Evolutionary conservation across 305 asterid genomes (phyloP).

Genomic region (Fraxinus sp.): DNA sequence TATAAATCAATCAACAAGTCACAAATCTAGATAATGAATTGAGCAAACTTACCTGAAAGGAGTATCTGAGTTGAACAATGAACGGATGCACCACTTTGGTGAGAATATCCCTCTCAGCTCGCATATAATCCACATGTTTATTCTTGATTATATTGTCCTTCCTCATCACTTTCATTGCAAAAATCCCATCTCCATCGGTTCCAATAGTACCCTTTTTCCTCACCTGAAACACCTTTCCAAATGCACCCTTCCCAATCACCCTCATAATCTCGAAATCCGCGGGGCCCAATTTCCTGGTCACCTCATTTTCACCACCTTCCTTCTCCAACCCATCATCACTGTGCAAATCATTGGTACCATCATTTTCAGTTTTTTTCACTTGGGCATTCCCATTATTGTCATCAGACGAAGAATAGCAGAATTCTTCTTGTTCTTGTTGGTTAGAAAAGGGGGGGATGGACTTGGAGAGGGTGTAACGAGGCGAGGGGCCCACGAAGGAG

Average conservation of each 20-base stretch:
- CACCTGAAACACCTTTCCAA: conserved; percentile 96
- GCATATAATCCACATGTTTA: conserved; percentile 91
- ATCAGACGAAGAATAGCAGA: conserved; percentile 41
- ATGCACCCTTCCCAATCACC: conserved; percentile 84
- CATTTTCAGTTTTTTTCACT: conserved; percentile 13
- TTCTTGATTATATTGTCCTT: conserved; percentile 85
- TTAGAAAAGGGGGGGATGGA: conserved; percentile 41
- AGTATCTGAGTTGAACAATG: conserved; percentile 75
- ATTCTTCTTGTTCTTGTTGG: conserved; percentile 36
- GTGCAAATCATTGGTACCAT: conserved; percentile 13
- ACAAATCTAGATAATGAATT: not conserved
- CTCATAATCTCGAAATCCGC: conserved; percentile 84
- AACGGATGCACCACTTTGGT: conserved; percentile 91
- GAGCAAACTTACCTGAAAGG: conserved; percentile 62
- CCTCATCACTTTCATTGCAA: conserved; percentile 91
- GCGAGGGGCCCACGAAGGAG: conserved; percentile 81
- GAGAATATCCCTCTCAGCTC: conserved; percentile 88
- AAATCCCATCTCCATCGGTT: conserved; percentile 68
- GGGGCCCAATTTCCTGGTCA: conserved; percentile 53
- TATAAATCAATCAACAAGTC: not conserved
- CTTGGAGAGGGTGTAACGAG: conserved; percentile 71
- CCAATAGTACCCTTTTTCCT: conserved; percentile 48
- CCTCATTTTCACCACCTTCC: conserved; percentile 21
- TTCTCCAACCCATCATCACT: conserved; percentile 20
- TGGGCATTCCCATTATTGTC: conserved; percentile 33